Conservation (phyloP, 352 stramenopile species). For the Stramenopiles sp. region DNA sequence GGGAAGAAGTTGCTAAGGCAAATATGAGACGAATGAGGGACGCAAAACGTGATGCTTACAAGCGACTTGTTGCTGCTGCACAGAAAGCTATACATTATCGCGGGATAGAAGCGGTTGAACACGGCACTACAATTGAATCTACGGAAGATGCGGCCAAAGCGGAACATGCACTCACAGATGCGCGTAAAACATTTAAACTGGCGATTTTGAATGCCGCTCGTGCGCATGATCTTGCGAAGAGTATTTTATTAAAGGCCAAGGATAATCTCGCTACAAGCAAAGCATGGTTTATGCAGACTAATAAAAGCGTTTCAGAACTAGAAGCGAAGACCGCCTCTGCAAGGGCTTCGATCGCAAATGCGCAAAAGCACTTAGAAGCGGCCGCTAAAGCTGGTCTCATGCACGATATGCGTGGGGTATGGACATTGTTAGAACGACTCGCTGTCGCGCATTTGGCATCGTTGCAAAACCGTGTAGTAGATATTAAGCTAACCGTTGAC, state of each 20-base stretch:
- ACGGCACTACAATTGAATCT: neutral
- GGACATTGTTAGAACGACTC: neutral
- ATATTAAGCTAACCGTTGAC: neutral
- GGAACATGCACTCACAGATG: neutral
- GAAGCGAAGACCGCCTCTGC: too few species aligned
- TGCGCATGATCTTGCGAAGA: neutral
- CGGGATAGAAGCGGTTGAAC: neutral
- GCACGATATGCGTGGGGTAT: neutral
- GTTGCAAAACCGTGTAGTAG: neutral
- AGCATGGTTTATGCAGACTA: neutral
- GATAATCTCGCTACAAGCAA: neutral
- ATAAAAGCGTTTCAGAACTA: too few species aligned
- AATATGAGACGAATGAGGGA: neutral
- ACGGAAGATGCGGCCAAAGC: neutral
- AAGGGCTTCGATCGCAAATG: neutral
- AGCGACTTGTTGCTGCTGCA: neutral
- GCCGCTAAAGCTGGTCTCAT: neutral
- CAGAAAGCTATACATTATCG: neutral
- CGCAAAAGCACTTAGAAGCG: neutral
- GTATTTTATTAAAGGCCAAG: neutral
- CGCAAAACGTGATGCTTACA: neutral
- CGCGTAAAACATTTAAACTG: neutral
- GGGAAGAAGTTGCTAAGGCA: neutral
- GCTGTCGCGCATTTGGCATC: neutral
- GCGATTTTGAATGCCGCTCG: neutral